A percentile compares a stretch with the other conserved stretches of the same genome.
Conservation (phyloP, 2,329 filamentous ascomycete genomes). For the Pseudogymnoascus sp. region DNA sequence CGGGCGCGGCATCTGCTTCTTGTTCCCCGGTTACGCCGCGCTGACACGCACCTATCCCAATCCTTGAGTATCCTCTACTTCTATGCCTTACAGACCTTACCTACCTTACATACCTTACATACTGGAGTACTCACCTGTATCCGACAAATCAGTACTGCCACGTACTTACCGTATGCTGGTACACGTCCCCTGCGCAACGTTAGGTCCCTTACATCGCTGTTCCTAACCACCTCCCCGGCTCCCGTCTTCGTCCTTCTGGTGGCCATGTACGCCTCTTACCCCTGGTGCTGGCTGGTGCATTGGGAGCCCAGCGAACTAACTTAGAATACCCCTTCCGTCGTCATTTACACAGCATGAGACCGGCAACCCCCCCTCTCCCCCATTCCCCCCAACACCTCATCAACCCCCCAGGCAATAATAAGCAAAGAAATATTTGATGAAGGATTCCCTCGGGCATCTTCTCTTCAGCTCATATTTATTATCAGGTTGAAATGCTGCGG, state of each 20-base stretch:
- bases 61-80: neutral
- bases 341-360: constrained; percentile 1
- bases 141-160: neutral
- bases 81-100: neutral
- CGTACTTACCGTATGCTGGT: neutral
- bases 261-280: neutral
- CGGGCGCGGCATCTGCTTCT: neutral
- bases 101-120: neutral
- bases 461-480: neutral
- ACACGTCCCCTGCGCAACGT: neutral
- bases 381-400: neutral
- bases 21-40: neutral
- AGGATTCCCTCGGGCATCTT: neutral
- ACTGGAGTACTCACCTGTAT: neutral
- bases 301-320: neutral
- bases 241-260: neutral
- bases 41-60: neutral
- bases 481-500: neutral
- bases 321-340: neutral
- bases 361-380: neutral
- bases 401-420: neutral
- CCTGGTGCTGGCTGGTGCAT: neutral
- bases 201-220: neutral
- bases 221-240: neutral
- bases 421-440: neutral